These are phyloP conservation scores for Boletus sp. DNA, from an alignment of 1,284 basidiomycete genomes.

Conservation along the genomic window DNA sequence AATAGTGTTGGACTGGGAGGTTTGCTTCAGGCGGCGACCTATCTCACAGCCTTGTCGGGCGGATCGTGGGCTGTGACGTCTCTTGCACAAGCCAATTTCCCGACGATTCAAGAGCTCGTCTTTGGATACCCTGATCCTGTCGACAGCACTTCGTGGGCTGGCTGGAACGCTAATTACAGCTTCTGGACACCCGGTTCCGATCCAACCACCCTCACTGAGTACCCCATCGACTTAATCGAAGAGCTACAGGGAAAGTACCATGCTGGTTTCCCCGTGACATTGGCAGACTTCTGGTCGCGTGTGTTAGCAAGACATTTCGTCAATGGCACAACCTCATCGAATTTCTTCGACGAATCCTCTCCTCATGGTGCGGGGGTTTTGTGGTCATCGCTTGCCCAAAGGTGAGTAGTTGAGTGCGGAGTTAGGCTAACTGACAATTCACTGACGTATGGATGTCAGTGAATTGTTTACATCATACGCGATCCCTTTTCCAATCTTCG, in stretches of 20 bases:
- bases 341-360: constrained; percentile 38
- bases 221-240: constrained; percentile 27
- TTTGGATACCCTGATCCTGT: constrained; percentile 37
- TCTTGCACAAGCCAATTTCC: constrained; percentile 45
- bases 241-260: constrained; percentile 41
- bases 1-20: constrained; percentile 49
- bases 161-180: constrained; percentile 43
- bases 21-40: constrained; percentile 51
- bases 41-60: constrained; percentile 50
- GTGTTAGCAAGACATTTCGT: constrained; percentile 44
- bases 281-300: constrained; percentile 42
- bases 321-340: constrained; percentile 42
- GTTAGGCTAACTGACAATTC: neutral
- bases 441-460: constrained; percentile 23
- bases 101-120: constrained; percentile 42
- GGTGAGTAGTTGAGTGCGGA: constrained; percentile 29
- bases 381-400: constrained; percentile 40
- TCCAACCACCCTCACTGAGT: constrained; percentile 22
- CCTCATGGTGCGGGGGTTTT: constrained; percentile 42
- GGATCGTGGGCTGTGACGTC: constrained; percentile 45
- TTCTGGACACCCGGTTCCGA: constrained; percentile 28
- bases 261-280: constrained; percentile 38
- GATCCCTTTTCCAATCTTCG: constrained; percentile 46
- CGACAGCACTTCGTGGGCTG: constrained; percentile 32
- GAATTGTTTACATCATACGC: constrained; percentile 38